phyloP scores from a whole-genome alignment of 805 yeast genomes.

The Myxozyma neotropica region DNA sequence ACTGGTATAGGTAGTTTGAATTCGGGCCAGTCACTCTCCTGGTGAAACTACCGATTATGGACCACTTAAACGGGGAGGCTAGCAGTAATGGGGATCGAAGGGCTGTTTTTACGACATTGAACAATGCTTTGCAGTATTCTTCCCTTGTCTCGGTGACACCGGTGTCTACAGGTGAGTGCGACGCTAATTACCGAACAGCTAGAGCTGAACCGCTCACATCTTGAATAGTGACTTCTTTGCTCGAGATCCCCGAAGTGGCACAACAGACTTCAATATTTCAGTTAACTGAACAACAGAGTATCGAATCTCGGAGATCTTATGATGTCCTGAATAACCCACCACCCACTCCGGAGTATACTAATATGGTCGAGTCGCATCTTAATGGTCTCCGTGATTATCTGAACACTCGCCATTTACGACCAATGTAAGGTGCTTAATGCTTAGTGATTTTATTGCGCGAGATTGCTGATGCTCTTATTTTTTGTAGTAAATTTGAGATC shows the following conservation, averaged over 20 bases:
- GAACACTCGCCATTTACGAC: constrained; percentile 12
- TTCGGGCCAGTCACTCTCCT: neutral
- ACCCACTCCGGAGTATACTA: neutral
- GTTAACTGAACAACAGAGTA: constrained; percentile 18
- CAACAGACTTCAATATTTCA: constrained; percentile 25
- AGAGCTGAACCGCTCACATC: too few species aligned
- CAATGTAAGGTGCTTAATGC: constrained; percentile 23
- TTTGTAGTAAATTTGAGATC: constrained; percentile 5
- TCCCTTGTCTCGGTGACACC: constrained; percentile 28
- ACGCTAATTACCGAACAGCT: too few species aligned
- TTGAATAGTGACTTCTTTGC: constrained; percentile 12
- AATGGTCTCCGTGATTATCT: constrained; percentile 16
- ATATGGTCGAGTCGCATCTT: constrained; percentile 18
- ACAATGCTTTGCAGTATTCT: constrained; percentile 25
- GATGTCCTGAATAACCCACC: constrained; percentile 13
- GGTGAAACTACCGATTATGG: neutral
- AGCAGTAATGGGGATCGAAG: neutral
- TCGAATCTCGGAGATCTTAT: constrained; percentile 14
- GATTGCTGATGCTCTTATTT: neutral
- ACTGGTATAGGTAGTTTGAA: neutral
- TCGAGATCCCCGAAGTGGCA: constrained; percentile 7
- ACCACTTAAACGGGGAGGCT: neutral
- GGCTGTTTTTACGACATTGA: constrained; percentile 8
- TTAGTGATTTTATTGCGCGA: too few species aligned
- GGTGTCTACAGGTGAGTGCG: constrained; percentile 15